Percentiles rank a stretch among this genome's conserved stretches.
Evolutionary conservation across 2,329 filamentous ascomycete genomes (phyloP).

Genomic region (Dendrostoma leiphaemia): DNA sequence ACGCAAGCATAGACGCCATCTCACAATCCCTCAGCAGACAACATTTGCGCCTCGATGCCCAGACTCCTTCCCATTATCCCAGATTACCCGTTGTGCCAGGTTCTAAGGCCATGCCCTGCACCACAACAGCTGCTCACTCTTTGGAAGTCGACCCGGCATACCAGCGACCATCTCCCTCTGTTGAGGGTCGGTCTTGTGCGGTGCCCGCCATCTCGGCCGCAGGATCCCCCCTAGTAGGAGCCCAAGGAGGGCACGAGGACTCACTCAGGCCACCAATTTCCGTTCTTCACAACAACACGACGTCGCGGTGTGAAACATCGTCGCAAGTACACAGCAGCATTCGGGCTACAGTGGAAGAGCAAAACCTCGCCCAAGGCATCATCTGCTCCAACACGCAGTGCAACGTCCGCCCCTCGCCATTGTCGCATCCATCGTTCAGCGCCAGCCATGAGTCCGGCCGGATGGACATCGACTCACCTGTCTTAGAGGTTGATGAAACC

Average conservation of each 20-base stretch:
- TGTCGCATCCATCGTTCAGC: conserved; percentile 9
- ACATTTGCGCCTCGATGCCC: conserved; percentile 11
- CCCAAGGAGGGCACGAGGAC: not conserved
- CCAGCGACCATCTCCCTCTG: not conserved
- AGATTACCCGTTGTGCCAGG: not conserved
- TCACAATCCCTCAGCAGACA: conserved; percentile 15
- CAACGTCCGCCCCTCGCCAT: conserved; percentile 10
- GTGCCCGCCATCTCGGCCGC: conserved; percentile 3
- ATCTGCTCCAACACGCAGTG: conserved; percentile 17
- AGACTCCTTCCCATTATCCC: not conserved
- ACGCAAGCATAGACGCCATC: conserved; percentile 14
- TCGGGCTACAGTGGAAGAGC: conserved; percentile 1
- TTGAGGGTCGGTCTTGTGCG: not conserved
- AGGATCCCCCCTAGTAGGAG: not conserved
- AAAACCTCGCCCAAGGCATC: conserved; percentile 17
- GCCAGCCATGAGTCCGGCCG: conserved; percentile 13
- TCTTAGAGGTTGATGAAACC: conserved; percentile 23
- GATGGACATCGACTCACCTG: conserved; percentile 15
- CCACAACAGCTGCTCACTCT: conserved; percentile 6
- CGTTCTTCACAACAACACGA: conserved; percentile 3
- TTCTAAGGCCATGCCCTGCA: not conserved
- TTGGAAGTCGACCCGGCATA: not conserved
- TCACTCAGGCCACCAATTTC: not conserved
- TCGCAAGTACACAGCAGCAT: conserved; percentile 16
- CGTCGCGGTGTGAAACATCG: conserved; percentile 14